Percentiles rank a stretch among this genome's conserved stretches.
phyloP scores from a whole-genome alignment of 2,329 filamentous ascomycete species.

The Pseudocercospora musae region DNA sequence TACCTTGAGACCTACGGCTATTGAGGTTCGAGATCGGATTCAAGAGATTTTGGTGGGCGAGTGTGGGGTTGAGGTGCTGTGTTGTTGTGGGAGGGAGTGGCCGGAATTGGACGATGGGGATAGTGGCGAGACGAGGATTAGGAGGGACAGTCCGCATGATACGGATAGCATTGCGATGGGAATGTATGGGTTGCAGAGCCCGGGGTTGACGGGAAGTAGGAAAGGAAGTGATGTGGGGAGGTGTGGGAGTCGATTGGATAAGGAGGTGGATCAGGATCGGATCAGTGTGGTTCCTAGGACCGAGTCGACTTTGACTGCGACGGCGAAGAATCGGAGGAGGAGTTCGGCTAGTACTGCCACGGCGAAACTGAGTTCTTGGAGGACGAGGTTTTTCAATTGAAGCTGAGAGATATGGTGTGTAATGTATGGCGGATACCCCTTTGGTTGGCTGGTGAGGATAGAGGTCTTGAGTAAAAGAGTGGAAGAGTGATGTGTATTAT shows the following conservation, averaged over 20 bases:
- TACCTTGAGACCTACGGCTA: slow-evolving; percentile 40
- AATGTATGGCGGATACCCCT: background rate
- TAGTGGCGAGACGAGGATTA: slow-evolving; percentile 7
- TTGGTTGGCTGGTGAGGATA: background rate
- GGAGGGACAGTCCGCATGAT: slow-evolving; percentile 9
- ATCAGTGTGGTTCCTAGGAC: slow-evolving; percentile 7
- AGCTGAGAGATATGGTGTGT: background rate
- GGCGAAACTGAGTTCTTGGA: slow-evolving; percentile 20
- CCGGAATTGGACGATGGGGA: slow-evolving; percentile 3
- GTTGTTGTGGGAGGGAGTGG: slow-evolving; percentile 32
- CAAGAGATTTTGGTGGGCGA: slow-evolving; percentile 29
- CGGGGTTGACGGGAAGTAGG: too few species aligned
- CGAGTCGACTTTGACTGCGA: slow-evolving; percentile 5
- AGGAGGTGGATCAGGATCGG: background rate
- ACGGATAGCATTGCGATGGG: slow-evolving; percentile 20
- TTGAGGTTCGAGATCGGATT: slow-evolving; percentile 40
- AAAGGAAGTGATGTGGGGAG: slow-evolving; percentile 13
- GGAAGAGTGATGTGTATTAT: too few species aligned
- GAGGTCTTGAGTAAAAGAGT: too few species aligned
- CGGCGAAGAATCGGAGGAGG: slow-evolving; percentile 7
- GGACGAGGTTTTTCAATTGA: slow-evolving; percentile 14
- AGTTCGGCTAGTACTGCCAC: slow-evolving; percentile 18
- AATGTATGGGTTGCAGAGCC: slow-evolving; percentile 5
- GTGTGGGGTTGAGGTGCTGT: slow-evolving; percentile 31
- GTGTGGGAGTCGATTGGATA: slow-evolving; percentile 9